phyloP scores from a whole-genome alignment of 768 basidiomycete genomes.

The Amanita fuliginea region DNA sequence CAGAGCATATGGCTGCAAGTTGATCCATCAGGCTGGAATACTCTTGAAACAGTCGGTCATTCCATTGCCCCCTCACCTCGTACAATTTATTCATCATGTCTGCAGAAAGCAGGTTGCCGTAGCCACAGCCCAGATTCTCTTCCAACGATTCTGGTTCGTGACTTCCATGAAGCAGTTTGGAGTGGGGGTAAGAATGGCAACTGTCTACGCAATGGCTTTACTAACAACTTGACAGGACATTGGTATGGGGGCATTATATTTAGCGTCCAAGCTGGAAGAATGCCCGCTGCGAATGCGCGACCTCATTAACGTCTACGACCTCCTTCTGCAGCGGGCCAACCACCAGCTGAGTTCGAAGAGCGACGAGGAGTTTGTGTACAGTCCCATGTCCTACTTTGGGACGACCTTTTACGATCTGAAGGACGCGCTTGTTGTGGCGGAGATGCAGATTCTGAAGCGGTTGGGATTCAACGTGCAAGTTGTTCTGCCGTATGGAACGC shows the following conservation, averaged over 20 bases:
- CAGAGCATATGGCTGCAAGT: conserved; percentile 82
- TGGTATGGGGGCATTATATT: conserved; percentile 80
- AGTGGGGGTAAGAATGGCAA: conserved; percentile 56
- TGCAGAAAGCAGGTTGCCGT: conserved; percentile 91
- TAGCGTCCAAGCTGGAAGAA: conserved; percentile 88
- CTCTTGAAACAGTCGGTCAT: conserved; percentile 82
- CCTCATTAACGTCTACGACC: conserved; percentile 89
- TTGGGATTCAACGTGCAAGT: conserved; percentile 94
- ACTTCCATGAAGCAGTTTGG: conserved; percentile 93
- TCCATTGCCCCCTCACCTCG: neutral
- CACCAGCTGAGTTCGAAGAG: conserved; percentile 32
- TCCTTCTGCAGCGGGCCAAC: conserved; percentile 65
- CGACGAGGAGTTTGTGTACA: conserved; percentile 46
- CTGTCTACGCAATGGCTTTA: conserved; percentile 7
- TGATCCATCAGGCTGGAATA: conserved; percentile 91
- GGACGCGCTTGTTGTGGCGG: conserved; percentile 85
- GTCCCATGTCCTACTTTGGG: conserved; percentile 85
- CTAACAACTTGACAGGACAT: conserved; percentile 47
- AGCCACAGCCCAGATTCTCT: conserved; percentile 91
- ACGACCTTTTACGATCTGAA: conserved; percentile 89
- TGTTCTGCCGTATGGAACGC: conserved; percentile 84
- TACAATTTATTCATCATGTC: neutral
- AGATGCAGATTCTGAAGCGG: conserved; percentile 96
- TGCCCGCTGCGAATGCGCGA: conserved; percentile 87
- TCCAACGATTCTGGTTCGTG: conserved; percentile 95